These are phyloP conservation scores for Ceratocystis harringtonii DNA, from an alignment of 2,329 filamentous ascomycete species.

Conservation along the genomic window DNA sequence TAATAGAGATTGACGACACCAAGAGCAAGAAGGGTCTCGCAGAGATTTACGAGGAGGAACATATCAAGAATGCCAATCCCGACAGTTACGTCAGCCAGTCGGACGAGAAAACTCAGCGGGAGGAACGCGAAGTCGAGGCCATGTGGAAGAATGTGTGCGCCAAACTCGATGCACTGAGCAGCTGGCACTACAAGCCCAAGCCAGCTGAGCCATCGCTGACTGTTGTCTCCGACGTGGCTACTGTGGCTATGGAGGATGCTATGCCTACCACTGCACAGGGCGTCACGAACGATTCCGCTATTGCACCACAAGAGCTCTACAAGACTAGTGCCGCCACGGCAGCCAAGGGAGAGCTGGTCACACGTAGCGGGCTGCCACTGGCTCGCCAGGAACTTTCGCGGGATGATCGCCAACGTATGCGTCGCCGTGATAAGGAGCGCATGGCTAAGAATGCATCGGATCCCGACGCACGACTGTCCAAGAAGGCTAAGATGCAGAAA, in stretches of 20 bases:
- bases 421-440: slow-evolving; percentile 74
- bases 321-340: slow-evolving; percentile 44
- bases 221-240: slow-evolving; percentile 80
- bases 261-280: slow-evolving; percentile 70
- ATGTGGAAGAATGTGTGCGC: slow-evolving; percentile 71
- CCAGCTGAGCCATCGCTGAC: slow-evolving; percentile 66
- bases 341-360: slow-evolving; percentile 59
- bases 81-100: slow-evolving; percentile 64
- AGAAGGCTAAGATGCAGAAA: slow-evolving; percentile 28
- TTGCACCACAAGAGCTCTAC: slow-evolving; percentile 93
- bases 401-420: slow-evolving; percentile 64
- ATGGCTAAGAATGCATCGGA: slow-evolving; percentile 47
- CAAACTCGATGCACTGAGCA: slow-evolving; percentile 77
- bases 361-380: slow-evolving; percentile 62
- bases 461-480: slow-evolving; percentile 21
- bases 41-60: slow-evolving; percentile 88
- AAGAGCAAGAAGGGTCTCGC: slow-evolving; percentile 80
- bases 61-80: slow-evolving; percentile 62
- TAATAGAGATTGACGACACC: slow-evolving; percentile 69
- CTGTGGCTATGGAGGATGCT: slow-evolving; percentile 86
- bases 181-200: slow-evolving; percentile 92
- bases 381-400: slow-evolving; percentile 74
- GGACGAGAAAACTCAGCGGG: slow-evolving; percentile 66
- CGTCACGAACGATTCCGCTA: slow-evolving; percentile 52
- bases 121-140: slow-evolving; percentile 67